Base-by-base conservation (phyloP, 2,329 filamentous ascomycete species). In the Escovopsis sp. region DNA sequence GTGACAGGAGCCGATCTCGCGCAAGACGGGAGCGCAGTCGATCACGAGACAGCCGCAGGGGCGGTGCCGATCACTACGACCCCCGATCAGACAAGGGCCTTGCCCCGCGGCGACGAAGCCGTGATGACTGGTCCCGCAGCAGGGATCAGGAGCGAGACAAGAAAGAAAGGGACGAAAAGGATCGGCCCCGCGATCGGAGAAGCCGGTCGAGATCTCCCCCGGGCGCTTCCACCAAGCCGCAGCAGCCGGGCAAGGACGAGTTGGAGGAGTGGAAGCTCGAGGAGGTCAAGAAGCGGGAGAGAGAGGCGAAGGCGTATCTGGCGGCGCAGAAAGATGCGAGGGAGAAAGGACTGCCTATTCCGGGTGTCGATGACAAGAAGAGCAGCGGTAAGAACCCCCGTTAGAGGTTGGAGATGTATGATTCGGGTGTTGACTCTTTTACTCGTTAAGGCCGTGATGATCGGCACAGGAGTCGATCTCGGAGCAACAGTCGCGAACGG, bases 221-320 rank as follows among this genome's bases (percentile, higher is more conserved):
- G 4, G 44, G 49, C 4, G 54, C 59, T 4, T 53, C 61, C 2
- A 43, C 50, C 8, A 47, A 52, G 4, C 58, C 60, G 2, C 54
- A 59, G 2, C 54, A 59, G 1, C 54, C 51, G 13, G 52, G 61
- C 38, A 64, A 64, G 33, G 60, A 65, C n/a, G 63, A 62, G 28
- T 56, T 63, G 18, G 69, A 73, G 45, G 63, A 63, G 13, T 70
- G 70, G 63, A 77, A 77, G 49, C 65, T 69, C 43, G 67, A 68
- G 39, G 71, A 76, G 45, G 71, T 74, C 35, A 70, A 65, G 49
- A 71, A 73, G 48, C 66, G 72, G 34, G 72, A 76, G 49, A 66
- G 66, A 42, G 72, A 77, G 51, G 74, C 74, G 27, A 76, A 75
- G 49, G 71, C 70, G 4, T 78, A 77, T 44, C 57, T 76, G 27